Base-by-base conservation (phyloP, 176 grass and related monocot species). In the Aegilops longissima region DNA sequence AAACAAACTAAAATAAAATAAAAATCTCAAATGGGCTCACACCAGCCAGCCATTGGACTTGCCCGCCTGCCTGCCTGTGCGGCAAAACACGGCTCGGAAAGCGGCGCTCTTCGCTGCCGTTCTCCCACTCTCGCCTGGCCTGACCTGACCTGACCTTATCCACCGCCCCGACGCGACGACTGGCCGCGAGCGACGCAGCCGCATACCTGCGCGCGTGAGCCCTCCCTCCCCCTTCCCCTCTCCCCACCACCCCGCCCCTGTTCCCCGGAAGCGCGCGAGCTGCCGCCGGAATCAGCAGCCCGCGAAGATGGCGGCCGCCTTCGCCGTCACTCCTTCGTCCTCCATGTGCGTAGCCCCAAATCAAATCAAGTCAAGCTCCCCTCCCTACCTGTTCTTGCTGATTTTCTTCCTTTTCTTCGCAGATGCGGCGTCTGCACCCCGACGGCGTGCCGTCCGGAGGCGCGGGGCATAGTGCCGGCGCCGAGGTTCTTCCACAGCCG, bases 401-500 rank as follows among this genome's bases (percentile, higher is more conserved):
- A 33, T 81, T 76, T 4, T 23, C 2, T 2, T 13, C 9, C 12
- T 3, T 6, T 23, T 3, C 38, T 76, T 61, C 25, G 61, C 81
- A 91, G 89, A 62, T 76, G 89, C 76, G 66, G 73, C 14, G 76
- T 79, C 66, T 11, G 69, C 47, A 18, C 76, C 76, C 80, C 80
- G 30, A 74, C 10, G 8, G 49, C 36, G 35, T 40, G 69, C 76
- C 76, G 77, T 39, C 2, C 24, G 61, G 76, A 81, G 27, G 9
- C 76, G 11, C 49, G 64, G 49, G 24, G 14, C 4, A 9, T 33
- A 13, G 38, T 63, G 18, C 23, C 36, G 47, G 7, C 38, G 21
- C 16, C 76, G 59, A 67, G 81, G 5, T 80, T 87, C 20, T 67
- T 88, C 38, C 77, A 66, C 12, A 24, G 8, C 5, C 77, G 77